Base-by-base conservation (phyloP, 2,329 filamentous ascomycete species). In the Ophiostoma sp. region DNA sequence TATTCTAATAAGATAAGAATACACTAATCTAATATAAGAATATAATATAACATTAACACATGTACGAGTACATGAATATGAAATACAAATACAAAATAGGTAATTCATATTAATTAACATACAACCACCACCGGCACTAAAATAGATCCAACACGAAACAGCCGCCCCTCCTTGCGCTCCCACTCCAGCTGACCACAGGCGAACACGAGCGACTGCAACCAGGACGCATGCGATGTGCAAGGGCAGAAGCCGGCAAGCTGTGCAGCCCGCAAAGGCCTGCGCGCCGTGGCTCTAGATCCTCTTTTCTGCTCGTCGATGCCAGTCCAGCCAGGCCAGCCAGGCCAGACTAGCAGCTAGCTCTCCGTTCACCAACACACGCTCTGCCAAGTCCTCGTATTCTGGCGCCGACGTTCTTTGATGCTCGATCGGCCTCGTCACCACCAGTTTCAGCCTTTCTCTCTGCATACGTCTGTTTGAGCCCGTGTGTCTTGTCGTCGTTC, bases 161-260 rank as follows among this genome's bases (percentile, higher is more conserved):
- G 27, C 27, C 27, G 27, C 27, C 27, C 27, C 27, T 27, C 27
- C 27, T 27, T 27, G 27, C 27, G 4, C 55, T 38, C 55, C 27
- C 55, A 55, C 55, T 60, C 55, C 58, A 62, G 58, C 58, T 62
- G 36, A 40, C 60, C 55, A 18, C 18, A 60, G 7, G 60, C 40
- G 60, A 63, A 63, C 60, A 63, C 60, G 60, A 63, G 60, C 40
- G 16, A 44, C 60, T 63, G 60, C 40, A 63, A 63, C 60, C 60
- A 62, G 58, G 41, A 60, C n/a, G 58, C 38, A 38, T 14, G 58
- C 58, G 58, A 62, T 62, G 58, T 40, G 38, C 36, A 41, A 40
- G 36, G 36, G 38, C 58, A 62, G 38, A 62, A 60, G 38, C 58
- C 58, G 41, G 36, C 14, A 41, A 16, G 36, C 14, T 36, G 38